Conservation (phyloP, 208 protist genomes). For the Leishmania mexicana region DNA sequence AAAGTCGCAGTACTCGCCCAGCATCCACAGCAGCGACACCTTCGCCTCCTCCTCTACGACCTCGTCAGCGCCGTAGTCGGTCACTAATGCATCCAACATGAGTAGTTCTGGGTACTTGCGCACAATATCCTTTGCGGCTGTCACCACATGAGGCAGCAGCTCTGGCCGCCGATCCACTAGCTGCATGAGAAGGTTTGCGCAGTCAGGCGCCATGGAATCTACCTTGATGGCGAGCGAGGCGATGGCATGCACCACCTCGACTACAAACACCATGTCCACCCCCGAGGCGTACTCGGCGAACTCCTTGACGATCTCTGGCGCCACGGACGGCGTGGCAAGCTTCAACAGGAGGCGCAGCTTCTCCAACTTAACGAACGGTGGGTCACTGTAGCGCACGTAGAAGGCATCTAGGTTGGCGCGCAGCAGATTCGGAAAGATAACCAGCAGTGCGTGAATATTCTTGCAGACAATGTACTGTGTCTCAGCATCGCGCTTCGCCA, state of each 20-base stretch:
- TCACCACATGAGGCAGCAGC: constrained; percentile 73
- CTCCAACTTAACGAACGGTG: constrained; percentile 99
- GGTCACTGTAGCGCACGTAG: constrained; percentile 99
- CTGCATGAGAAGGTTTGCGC: constrained; percentile 87
- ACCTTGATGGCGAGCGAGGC: constrained; percentile 98
- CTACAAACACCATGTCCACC: constrained; percentile 98
- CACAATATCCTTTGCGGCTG: constrained; percentile 86
- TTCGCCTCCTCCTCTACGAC: constrained; percentile 98
- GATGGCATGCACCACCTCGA: constrained; percentile 96
- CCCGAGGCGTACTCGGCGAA: constrained; percentile 98
- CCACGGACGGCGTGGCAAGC: constrained; percentile 94
- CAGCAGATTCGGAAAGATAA: constrained; percentile 96
- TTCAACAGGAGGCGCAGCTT: constrained; percentile 99
- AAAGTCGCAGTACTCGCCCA: constrained; percentile 98
- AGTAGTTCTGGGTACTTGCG: constrained; percentile 83
- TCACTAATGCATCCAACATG: constrained; percentile 70
- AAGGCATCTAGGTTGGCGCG: constrained; percentile 94
- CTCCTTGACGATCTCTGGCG: constrained; percentile 95
- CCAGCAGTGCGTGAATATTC: constrained; percentile 99
- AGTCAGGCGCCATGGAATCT: constrained; percentile 93
- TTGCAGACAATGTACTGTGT: constrained; percentile 99
- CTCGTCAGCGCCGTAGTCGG: constrained; percentile 70
- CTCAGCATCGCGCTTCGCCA: constrained; percentile 89
- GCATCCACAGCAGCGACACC: constrained; percentile 99
- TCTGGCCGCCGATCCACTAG: constrained; percentile 59